A percentile compares a stretch with the other conserved stretches of the same genome.
Conservation (phyloP, 345 rosid species). For the Brassica cretica region DNA sequence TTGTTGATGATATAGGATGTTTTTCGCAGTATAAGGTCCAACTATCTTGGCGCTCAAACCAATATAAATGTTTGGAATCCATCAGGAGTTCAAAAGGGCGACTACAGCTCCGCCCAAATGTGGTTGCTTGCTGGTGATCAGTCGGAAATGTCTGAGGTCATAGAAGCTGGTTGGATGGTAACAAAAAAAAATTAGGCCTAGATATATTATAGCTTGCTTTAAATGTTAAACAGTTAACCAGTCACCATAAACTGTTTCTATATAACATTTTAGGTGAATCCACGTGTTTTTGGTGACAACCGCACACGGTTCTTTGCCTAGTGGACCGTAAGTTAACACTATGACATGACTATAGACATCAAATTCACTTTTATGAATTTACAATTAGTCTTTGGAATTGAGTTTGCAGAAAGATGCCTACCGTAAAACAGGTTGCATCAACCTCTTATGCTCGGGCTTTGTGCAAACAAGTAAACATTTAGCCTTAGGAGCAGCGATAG, state of each 20-base stretch:
- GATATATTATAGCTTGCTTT: background rate
- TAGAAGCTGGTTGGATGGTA: slow-evolving; percentile 63
- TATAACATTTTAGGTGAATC: slow-evolving; percentile 37
- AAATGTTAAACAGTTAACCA: background rate
- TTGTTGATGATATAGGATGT: slow-evolving; percentile 36
- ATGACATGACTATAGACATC: background rate
- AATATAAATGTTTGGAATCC: slow-evolving; percentile 64
- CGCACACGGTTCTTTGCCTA: slow-evolving; percentile 35
- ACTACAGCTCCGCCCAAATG: slow-evolving; percentile 46
- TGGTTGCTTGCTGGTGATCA: slow-evolving; percentile 48
- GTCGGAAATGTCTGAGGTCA: slow-evolving; percentile 33
- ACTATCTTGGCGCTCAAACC: slow-evolving; percentile 44
- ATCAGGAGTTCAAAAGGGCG: slow-evolving; percentile 27
- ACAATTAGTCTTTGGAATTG: background rate
- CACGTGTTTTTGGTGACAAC: slow-evolving; percentile 32
- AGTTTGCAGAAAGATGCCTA: slow-evolving; percentile 39
- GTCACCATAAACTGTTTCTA: background rate
- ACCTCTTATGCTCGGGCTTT: slow-evolving; percentile 50
- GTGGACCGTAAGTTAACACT: slow-evolving; percentile 44
- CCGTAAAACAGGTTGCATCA: slow-evolving; percentile 45
- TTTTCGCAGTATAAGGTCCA: slow-evolving; percentile 38
- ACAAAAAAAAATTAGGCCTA: background rate
- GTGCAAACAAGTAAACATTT: slow-evolving; percentile 41
- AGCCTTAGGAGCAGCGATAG: slow-evolving; percentile 42
- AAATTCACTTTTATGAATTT: background rate